Evolutionary conservation across 169 alveolate genomes (phyloP).

Genomic region (Plasmodium vivax): DNA sequence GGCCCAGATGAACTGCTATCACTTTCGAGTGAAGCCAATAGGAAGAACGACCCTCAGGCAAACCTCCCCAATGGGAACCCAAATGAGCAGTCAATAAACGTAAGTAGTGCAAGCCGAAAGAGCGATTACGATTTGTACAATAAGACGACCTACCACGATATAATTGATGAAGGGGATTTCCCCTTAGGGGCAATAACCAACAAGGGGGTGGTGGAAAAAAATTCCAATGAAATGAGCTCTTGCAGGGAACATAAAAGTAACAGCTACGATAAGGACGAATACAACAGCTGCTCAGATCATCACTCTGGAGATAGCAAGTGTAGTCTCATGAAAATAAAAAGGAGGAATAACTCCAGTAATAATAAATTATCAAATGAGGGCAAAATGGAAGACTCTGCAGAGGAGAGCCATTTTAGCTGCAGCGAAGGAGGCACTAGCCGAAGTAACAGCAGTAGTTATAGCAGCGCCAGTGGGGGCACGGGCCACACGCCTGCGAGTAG

Average conservation of each 20-base stretch:
- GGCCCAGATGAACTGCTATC: not conserved
- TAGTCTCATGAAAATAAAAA: constrained; percentile 34
- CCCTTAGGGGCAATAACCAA: not conserved
- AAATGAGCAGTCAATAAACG: not conserved
- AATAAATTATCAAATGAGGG: not conserved
- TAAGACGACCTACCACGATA: constrained; percentile 31
- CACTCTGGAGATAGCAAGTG: constrained; percentile 2
- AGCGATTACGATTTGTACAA: not conserved
- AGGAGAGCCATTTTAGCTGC: not conserved
- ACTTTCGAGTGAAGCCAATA: not conserved
- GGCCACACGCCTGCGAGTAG: not conserved
- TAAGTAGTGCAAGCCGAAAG: not conserved
- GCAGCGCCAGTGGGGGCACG: not conserved
- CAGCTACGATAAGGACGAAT: constrained; percentile 9
- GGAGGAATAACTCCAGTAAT: not conserved
- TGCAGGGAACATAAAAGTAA: not conserved
- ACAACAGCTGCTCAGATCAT: constrained; percentile 30
- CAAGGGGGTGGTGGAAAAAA: not conserved
- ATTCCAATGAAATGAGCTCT: not conserved
- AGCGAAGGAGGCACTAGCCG: not conserved
- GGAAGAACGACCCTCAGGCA: not conserved
- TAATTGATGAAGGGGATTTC: constrained; percentile 21
- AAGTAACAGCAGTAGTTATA: not conserved
- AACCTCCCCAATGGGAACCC: constrained; percentile 1
- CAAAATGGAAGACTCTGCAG: not conserved